Evolutionary conservation across 2,329 filamentous ascomycete species (phyloP).

Genomic region (Xylariaceae sp.): DNA sequence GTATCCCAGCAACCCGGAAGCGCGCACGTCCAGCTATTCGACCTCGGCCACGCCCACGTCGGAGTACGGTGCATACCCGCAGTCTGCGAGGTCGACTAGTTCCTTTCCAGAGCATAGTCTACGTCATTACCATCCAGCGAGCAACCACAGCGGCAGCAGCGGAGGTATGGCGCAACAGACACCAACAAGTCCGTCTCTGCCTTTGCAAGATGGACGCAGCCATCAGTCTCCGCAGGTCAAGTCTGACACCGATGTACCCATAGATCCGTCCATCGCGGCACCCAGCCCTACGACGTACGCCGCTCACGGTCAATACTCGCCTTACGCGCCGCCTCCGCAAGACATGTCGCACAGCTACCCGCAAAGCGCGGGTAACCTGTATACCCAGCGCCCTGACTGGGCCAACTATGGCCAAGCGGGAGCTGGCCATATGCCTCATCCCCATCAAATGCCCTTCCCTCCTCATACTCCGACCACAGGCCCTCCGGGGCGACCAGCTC

Average conservation of each 20-base stretch:
- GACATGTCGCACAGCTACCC: slow-evolving; percentile 78
- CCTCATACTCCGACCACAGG: slow-evolving; percentile 48
- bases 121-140: slow-evolving; percentile 73
- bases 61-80: slow-evolving; percentile 75
- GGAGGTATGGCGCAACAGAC: slow-evolving; percentile 97
- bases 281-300: slow-evolving; percentile 89
- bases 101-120: slow-evolving; percentile 84
- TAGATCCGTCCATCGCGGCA: slow-evolving; percentile 96
- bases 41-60: slow-evolving; percentile 78
- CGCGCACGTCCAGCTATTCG: slow-evolving; percentile 62
- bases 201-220: slow-evolving; percentile 73
- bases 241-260: slow-evolving; percentile 95
- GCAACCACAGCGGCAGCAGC: slow-evolving; percentile 62
- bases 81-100: slow-evolving; percentile 64
- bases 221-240: slow-evolving; percentile 72
- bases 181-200: slow-evolving; percentile 93
- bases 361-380: slow-evolving; percentile 55
- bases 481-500: slow-evolving; percentile 47
- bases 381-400: slow-evolving; percentile 71
- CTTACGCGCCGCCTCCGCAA: slow-evolving; percentile 74
- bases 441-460: slow-evolving; percentile 44
- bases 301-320: slow-evolving; percentile 75
- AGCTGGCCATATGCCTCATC: slow-evolving; percentile 38
- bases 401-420: slow-evolving; percentile 52
- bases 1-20: slow-evolving; percentile 77